phyloP scores from a whole-genome alignment of 2,329 filamentous ascomycete species.

The Cladosporium sp. region DNA sequence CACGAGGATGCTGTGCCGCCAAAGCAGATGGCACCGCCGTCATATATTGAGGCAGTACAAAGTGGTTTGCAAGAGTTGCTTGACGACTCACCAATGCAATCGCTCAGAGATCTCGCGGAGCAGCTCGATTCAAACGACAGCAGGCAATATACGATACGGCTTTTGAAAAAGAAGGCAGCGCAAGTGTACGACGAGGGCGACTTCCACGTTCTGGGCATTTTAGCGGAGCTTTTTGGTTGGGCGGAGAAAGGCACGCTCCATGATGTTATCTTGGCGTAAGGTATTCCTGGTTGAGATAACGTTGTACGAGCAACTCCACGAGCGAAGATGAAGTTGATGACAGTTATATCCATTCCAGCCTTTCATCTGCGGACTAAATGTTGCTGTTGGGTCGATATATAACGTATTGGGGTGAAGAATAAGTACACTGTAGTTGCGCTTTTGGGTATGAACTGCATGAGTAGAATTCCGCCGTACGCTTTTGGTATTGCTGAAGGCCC shows the following conservation, averaged over 20 bases:
- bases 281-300: no score
- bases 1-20: background rate
- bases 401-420: no score
- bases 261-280: background rate
- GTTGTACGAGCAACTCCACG: no score
- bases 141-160: background rate
- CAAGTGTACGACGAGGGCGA: background rate
- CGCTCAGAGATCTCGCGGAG: background rate
- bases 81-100: background rate
- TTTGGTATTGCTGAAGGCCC: no score
- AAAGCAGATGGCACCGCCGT: background rate
- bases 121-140: background rate
- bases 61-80: background rate
- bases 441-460: no score
- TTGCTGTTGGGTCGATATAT: no score
- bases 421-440: no score
- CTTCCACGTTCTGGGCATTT: background rate
- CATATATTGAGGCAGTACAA: background rate
- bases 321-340: no score
- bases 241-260: constrained; percentile 1
- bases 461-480: no score
- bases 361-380: no score
- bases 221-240: constrained; percentile 1
- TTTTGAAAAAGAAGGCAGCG: background rate
- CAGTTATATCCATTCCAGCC: no score